These are phyloP conservation scores for Cynanchum wilfordii DNA, from an alignment of 257 asterid species.

Conservation along the genomic window DNA sequence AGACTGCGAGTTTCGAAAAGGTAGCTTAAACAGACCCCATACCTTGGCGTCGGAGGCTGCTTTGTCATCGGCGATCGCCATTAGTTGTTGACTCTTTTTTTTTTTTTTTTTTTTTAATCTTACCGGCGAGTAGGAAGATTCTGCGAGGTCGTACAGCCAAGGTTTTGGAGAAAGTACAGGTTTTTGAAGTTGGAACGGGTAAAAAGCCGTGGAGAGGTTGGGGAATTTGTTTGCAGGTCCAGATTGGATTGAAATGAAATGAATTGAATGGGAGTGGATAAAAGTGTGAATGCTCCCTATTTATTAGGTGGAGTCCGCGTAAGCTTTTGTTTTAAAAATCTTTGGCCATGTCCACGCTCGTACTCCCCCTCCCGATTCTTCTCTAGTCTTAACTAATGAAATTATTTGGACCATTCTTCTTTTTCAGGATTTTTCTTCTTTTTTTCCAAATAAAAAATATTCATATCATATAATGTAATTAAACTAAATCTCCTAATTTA, in stretches of 20 bases:
- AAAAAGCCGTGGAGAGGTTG: neutral
- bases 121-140: neutral
- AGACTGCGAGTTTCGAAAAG: conserved; percentile 55
- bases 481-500: no score
- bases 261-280: conserved; percentile 9
- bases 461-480: no score
- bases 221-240: conserved; percentile 4
- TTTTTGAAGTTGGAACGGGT: conserved; percentile 8
- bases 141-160: neutral
- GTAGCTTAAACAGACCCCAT: conserved; percentile 77
- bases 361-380: neutral
- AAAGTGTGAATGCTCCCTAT: neutral
- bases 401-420: no score
- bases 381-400: no score
- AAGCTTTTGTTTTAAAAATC: neutral
- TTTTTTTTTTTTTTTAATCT: neutral
- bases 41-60: conserved; percentile 49
- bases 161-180: neutral
- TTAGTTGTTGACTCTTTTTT: conserved; percentile 17
- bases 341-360: neutral
- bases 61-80: conserved; percentile 70
- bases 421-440: no score
- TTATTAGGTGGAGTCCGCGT: conserved; percentile 10
- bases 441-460: no score
- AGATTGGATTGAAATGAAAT: conserved; percentile 10